phyloP scores from a whole-genome alignment of 2,329 filamentous ascomycete genomes.

The Monilinia aucupariae region DNA sequence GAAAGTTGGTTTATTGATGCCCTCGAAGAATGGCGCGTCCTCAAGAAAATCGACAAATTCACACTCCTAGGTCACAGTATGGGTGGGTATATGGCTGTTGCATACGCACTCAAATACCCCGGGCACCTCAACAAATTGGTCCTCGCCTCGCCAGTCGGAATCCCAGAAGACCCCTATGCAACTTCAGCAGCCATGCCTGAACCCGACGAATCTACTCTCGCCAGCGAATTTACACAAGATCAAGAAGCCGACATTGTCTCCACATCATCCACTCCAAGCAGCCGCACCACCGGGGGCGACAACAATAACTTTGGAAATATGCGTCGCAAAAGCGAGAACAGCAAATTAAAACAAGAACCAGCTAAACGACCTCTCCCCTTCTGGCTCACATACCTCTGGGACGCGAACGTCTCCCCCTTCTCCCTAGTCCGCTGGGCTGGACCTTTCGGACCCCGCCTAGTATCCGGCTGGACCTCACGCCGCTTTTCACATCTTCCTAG shows the following conservation, averaged over 20 bases:
- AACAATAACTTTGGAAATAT: slow-evolving; percentile 52
- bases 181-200: slow-evolving; percentile 76
- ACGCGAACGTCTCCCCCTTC: slow-evolving; percentile 94
- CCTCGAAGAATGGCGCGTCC: slow-evolving; percentile 89
- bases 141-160: slow-evolving; percentile 86
- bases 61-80: slow-evolving; percentile 90
- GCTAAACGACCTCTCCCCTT: slow-evolving; percentile 58
- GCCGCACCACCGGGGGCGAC: slow-evolving; percentile 28
- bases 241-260: slow-evolving; percentile 47
- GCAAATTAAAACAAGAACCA: slow-evolving; percentile 33
- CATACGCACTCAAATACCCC: slow-evolving; percentile 94
- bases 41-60: slow-evolving; percentile 85
- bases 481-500: slow-evolving; percentile 83
- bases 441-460: slow-evolving; percentile 82
- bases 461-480: slow-evolving; percentile 90
- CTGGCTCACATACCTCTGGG: slow-evolving; percentile 93
- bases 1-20: slow-evolving; percentile 96
- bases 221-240: slow-evolving; percentile 74
- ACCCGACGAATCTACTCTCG: slow-evolving; percentile 64
- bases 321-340: slow-evolving; percentile 38
- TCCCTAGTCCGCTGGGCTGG: slow-evolving; percentile 82
- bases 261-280: slow-evolving; percentile 34
- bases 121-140: slow-evolving; percentile 94
- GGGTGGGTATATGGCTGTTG: slow-evolving; percentile 90
- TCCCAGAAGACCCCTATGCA: slow-evolving; percentile 91